Conservation (phyloP, 2,329 filamentous ascomycete species). For the Epichloe coenophiala region DNA sequence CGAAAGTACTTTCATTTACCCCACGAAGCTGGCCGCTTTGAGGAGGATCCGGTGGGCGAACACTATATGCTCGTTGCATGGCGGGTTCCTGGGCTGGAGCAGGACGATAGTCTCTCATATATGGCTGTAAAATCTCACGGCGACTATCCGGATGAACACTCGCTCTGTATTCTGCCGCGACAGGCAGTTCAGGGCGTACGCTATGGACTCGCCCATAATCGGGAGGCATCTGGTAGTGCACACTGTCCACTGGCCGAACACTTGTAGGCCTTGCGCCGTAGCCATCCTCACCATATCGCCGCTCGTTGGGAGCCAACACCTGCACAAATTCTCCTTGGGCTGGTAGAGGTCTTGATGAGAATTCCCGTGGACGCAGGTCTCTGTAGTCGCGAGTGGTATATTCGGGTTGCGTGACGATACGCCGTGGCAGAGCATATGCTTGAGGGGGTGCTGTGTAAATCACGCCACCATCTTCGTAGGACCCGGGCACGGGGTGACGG, state of each 20-base stretch:
- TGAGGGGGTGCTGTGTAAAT: conserved; percentile 42
- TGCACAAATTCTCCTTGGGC: conserved; percentile 33
- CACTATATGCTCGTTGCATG: conserved; percentile 23
- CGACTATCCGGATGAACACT: conserved; percentile 16
- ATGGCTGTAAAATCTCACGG: conserved; percentile 18
- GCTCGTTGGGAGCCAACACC: conserved; percentile 27
- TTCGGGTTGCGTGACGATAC: conserved; percentile 51
- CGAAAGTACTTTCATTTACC: conserved; percentile 28
- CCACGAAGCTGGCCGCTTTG: conserved; percentile 11
- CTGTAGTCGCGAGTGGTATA: conserved; percentile 37
- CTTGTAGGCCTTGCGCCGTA: conserved; percentile 43
- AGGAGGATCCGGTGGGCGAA: conserved; percentile 27
- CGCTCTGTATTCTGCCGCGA: conserved; percentile 14
- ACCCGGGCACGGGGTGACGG: conserved; percentile 31
- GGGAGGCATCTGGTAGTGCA: conserved; percentile 26
- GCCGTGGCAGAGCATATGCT: conserved; percentile 32
- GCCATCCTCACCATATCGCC: conserved; percentile 30
- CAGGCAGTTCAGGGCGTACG: conserved; percentile 22
- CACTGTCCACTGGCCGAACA: conserved; percentile 37
- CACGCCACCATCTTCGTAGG: conserved; percentile 35
- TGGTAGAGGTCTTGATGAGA: conserved; percentile 35
- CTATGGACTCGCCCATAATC: conserved; percentile 33
- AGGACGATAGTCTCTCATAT: conserved; percentile 18
- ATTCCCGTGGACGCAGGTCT: conserved; percentile 43
- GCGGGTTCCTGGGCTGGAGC: conserved; percentile 8